Evolutionary conservation across 2,329 filamentous ascomycete genomes (phyloP).

Genomic region (Trichoderma brevicompactum): DNA sequence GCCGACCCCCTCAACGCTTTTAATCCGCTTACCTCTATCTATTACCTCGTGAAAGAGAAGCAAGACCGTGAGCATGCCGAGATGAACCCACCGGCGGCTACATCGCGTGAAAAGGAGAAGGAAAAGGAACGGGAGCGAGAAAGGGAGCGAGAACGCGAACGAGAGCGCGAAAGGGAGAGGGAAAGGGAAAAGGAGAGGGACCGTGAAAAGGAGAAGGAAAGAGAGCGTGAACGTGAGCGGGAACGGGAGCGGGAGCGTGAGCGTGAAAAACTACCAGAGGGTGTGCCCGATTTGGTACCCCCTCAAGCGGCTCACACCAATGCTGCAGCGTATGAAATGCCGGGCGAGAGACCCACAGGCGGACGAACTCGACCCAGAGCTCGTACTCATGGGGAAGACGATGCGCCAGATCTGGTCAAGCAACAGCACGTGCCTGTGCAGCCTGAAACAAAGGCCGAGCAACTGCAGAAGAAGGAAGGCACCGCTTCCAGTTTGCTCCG

Average conservation of each 20-base stretch:
- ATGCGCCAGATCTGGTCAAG: constrained; percentile 66
- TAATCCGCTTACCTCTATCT: constrained; percentile 88
- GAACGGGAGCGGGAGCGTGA: constrained; percentile 36
- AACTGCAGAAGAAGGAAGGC: constrained; percentile 79
- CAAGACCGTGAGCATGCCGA: constrained; percentile 71
- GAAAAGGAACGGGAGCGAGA: constrained; percentile 39
- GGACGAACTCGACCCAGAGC: constrained; percentile 83
- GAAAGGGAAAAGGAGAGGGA: constrained; percentile 34
- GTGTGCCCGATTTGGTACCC: constrained; percentile 73
- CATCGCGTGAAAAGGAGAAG: constrained; percentile 41
- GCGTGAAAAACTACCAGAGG: constrained; percentile 49
- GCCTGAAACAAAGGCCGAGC: constrained; percentile 63
- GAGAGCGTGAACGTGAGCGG: constrained; percentile 35
- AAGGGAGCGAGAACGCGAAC: constrained; percentile 36
- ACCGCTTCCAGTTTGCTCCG: constrained; percentile 82
- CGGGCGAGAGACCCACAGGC: constrained; percentile 84
- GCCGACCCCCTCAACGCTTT: constrained; percentile 91
- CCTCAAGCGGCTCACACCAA: constrained; percentile 92
- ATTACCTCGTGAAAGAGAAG: constrained; percentile 96
- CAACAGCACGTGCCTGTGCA: constrained; percentile 43
- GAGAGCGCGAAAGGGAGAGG: constrained; percentile 35
- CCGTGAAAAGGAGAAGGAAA: constrained; percentile 34
- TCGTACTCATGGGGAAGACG: constrained; percentile 93
- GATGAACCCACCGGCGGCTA: constrained; percentile 53
- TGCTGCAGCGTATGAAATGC: constrained; percentile 79